phyloP scores from a whole-genome alignment of 805 yeast genomes.

The Cyberlindnera amylophila region DNA sequence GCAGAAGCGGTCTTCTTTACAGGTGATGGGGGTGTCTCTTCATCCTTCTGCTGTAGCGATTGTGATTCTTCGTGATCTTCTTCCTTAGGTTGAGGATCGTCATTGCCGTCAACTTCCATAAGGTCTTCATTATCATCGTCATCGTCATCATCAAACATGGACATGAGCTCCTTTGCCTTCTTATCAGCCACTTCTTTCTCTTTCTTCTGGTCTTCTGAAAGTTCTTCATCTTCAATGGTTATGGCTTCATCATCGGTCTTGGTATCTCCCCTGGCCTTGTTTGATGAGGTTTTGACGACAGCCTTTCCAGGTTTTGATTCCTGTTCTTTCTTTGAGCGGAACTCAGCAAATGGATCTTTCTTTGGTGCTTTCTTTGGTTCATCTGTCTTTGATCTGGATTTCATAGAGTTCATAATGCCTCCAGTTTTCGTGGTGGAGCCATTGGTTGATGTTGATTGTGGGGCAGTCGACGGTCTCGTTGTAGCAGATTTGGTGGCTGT shows the following conservation, averaged over 20 bases:
- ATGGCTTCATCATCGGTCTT: constrained; percentile 1
- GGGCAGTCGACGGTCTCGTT: not conserved
- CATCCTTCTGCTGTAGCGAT: constrained; percentile 8
- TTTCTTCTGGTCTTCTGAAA: constrained; percentile 14
- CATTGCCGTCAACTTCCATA: constrained; percentile 2
- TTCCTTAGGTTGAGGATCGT: too few species aligned
- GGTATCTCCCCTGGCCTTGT: constrained; percentile 14
- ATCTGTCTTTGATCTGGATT: not conserved
- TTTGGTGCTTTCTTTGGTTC: constrained; percentile 8
- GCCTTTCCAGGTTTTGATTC: constrained; percentile 3
- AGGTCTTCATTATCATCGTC: constrained; percentile 29
- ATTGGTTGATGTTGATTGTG: too few species aligned
- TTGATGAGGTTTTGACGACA: constrained; percentile 4
- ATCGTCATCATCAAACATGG: constrained; percentile 35
- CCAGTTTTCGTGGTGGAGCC: not conserved
- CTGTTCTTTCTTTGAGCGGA: constrained; percentile 17
- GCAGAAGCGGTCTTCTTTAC: not conserved
- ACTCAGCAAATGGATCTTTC: constrained; percentile 5
- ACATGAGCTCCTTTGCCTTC: constrained; percentile 28
- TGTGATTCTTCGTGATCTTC: not conserved
- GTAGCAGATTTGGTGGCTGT: not conserved
- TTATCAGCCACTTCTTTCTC: constrained; percentile 10
- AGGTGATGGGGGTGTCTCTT: constrained; percentile 2
- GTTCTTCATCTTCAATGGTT: constrained; percentile 12
- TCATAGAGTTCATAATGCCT: not conserved